phyloP scores from a whole-genome alignment of 305 asterid species.

The Rubia occidens region DNA sequence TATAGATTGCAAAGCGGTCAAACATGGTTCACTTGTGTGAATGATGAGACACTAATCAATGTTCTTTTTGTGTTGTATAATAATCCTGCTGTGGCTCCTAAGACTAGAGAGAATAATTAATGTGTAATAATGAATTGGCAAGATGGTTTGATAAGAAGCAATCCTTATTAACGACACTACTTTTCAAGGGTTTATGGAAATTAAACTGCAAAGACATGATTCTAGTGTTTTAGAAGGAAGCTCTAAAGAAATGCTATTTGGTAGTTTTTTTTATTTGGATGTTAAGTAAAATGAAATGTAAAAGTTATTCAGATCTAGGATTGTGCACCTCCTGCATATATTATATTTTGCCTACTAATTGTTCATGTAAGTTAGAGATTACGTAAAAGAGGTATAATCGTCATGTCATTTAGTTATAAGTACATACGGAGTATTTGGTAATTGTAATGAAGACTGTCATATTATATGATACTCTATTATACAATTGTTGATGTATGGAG shows the following conservation, averaged over 20 bases:
- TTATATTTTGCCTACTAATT: background rate
- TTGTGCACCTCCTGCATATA: background rate
- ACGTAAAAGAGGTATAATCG: background rate
- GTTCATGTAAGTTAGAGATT: background rate
- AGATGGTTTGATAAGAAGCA: background rate
- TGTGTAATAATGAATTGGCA: background rate
- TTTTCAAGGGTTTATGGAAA: background rate
- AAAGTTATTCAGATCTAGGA: background rate
- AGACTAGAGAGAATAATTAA: background rate
- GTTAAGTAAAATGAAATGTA: background rate
- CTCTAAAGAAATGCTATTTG: background rate
- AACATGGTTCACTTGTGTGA: background rate
- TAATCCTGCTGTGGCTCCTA: background rate
- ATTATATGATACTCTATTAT: background rate
- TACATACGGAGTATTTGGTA: no score
- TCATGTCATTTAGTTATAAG: background rate
- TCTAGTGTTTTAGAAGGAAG: background rate
- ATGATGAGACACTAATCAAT: background rate
- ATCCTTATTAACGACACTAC: background rate
- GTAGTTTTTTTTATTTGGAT: background rate
- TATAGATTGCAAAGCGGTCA: background rate
- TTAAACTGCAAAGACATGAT: background rate
- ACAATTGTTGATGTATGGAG: background rate
- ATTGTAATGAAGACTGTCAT: background rate
- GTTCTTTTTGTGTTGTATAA: background rate